Evolutionary conservation across 768 basidiomycete species (phyloP), one percentile per base, ranked within the genome.

Genomic region (Hericium rajendrae): DNA sequence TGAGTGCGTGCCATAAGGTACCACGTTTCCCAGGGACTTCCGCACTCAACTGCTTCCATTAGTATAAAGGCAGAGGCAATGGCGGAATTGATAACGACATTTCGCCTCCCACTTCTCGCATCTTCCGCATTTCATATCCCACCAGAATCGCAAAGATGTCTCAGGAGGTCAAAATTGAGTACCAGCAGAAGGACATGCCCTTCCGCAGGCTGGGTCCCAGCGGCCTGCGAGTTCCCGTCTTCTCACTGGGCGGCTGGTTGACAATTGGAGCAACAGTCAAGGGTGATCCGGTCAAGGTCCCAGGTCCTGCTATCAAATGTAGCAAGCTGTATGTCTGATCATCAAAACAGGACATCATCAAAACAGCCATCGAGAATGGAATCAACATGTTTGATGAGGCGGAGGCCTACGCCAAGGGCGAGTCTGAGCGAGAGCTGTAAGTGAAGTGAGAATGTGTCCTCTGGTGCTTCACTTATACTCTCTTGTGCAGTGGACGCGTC

Each of bases 371-470:
- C 51, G 80, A 83, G 54, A 67, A 70, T 18, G 80, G 79, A 5
- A 74, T 80, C 68, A 80, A 78, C 66, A 72, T 76, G 68, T 74
- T 79, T 57, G 74, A 79, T 58, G 75, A 71, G 16, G 78, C 78
- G 0, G 77, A 79, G 57, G 66, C 67, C 12, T 78, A 79, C 56
- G 66, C 71, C 49, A 65, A 72, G 52, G 82, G 82, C 16, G 68
- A 71, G 52, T 78, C 77, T 50, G 83, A 84, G 66, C 60, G 67
- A 4, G 81, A 84, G 68, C 79, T 84, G 78, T 76, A 20, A 63
- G 54, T n/a, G 4, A 13, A 28, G 39, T 22, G 28, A 13, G n/a
- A 53, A 18, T 49, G 40, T 46, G 8, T 32, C 9, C 9, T 32
- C 9, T 32, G 24, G 10, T 16, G 57, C 54, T 18, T 60, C 18